A percentile compares a stretch with the other conserved stretches of the same genome.
Conservation (phyloP, 192 early-diverging fungal genomes). For the Dissophora ornata region DNA sequence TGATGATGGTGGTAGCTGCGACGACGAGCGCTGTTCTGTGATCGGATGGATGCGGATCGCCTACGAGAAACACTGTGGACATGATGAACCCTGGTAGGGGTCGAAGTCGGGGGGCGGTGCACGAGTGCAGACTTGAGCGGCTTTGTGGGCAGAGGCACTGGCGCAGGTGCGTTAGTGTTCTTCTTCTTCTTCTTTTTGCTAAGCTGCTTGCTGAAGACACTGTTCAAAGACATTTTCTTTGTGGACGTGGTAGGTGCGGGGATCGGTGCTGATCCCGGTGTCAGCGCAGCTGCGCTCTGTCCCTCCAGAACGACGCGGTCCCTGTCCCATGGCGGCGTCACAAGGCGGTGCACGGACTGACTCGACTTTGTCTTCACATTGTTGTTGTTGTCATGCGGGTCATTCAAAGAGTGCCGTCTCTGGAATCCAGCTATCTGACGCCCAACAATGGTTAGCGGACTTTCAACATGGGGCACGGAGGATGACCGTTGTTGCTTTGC, state of each 20-base stretch:
- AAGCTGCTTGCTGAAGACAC: conserved; percentile 26
- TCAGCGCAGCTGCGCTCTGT: too few species aligned
- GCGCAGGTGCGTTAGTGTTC: background rate
- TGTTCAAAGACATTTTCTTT: conserved; percentile 34
- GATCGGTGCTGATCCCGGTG: background rate
- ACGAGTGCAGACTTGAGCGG: conserved; percentile 38
- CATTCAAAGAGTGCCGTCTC: conserved; percentile 42
- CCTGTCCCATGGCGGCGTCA: conserved; percentile 1
- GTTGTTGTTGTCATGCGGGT: conserved; percentile 20
- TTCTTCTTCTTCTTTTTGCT: conserved; percentile 15
- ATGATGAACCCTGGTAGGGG: conserved; percentile 14
- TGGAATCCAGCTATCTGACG: conserved; percentile 52
- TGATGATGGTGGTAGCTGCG: background rate
- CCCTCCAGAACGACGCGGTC: background rate
- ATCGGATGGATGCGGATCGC: conserved; percentile 28
- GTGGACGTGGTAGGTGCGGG: background rate
- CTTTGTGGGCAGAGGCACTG: conserved; percentile 23
- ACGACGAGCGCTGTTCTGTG: conserved; percentile 17
- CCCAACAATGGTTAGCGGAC: conserved; percentile 26
- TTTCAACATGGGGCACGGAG: conserved; percentile 43
- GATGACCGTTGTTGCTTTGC: conserved; percentile 37
- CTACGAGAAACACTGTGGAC: conserved; percentile 11
- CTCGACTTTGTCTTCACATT: background rate
- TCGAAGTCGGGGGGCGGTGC: conserved; percentile 10
- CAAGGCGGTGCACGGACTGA: background rate